Conservation (phyloP, 139 green algal genomes). For the Trebouxia sp. region DNA sequence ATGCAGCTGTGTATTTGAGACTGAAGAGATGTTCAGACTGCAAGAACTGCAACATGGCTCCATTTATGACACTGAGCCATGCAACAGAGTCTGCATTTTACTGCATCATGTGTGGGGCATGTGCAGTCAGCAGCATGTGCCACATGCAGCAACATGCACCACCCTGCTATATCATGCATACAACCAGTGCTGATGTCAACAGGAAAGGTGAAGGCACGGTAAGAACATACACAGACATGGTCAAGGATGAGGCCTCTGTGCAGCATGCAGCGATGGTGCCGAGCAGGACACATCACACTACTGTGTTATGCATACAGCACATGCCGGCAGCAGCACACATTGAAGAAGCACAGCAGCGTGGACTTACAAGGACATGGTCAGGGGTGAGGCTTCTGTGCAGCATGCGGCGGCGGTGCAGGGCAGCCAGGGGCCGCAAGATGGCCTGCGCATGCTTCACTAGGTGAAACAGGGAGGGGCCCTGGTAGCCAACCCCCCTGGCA, state of each 20-base stretch:
- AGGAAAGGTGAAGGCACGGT: neutral
- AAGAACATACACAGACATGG: neutral
- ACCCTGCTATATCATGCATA: too few species aligned
- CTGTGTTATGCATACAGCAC: too few species aligned
- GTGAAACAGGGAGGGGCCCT: neutral
- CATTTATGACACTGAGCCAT: too few species aligned
- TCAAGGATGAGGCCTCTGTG: slow-evolving; percentile 1
- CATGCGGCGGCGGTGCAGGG: neutral
- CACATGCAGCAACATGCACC: too few species aligned
- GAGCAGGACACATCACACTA: too few species aligned
- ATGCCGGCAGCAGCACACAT: too few species aligned
- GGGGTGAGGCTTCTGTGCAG: neutral
- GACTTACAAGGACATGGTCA: neutral
- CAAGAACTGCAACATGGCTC: too few species aligned
- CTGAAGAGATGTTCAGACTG: neutral
- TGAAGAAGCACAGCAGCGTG: neutral
- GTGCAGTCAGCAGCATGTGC: too few species aligned
- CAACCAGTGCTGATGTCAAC: too few species aligned
- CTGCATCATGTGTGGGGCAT: too few species aligned
- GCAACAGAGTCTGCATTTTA: too few species aligned
- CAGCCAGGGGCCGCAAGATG: neutral
- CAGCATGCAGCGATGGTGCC: too few species aligned
- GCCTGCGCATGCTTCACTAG: neutral
- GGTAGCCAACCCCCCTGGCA: neutral
- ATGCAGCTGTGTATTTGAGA: neutral